These are phyloP conservation scores for Diutina scorzettiae DNA, from an alignment of 1,139 yeast species.

Conservation along the genomic window DNA sequence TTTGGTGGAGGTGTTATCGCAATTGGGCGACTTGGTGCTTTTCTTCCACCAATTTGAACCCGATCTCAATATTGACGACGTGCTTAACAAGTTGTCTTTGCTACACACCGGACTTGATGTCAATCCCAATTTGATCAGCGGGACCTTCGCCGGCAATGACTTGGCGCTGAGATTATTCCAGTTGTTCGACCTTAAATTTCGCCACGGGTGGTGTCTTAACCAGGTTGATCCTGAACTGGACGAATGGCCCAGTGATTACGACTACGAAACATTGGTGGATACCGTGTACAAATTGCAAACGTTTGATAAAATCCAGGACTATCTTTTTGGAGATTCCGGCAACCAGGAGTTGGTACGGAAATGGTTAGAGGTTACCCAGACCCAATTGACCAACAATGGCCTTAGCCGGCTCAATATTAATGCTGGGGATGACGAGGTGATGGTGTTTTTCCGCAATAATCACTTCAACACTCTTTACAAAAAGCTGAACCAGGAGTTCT, in stretches of 20 bases:
- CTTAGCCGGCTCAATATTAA: conserved; percentile 32
- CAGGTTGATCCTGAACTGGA: conserved; percentile 11
- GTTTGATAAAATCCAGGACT: conserved; percentile 37
- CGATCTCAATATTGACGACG: conserved; percentile 18
- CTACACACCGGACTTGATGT: conserved; percentile 65
- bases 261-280: conserved; percentile 8
- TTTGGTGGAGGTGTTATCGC: conserved; percentile 25
- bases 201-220: conserved; percentile 38
- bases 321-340: conserved; percentile 13
- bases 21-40: conserved; percentile 28
- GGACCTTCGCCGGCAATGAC: conserved; percentile 38
- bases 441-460: conserved; percentile 72
- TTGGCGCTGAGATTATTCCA: conserved; percentile 25
- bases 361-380: conserved; percentile 43
- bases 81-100: conserved; percentile 44
- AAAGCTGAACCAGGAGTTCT: conserved; percentile 34
- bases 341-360: conserved; percentile 10
- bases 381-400: conserved; percentile 66
- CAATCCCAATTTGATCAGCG: conserved; percentile 54
- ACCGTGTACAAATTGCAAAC: conserved; percentile 20
- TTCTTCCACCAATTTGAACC: conserved; percentile 13
- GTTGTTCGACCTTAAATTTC: conserved; percentile 27
- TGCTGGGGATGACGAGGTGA: conserved; percentile 27
- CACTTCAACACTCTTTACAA: conserved; percentile 70
- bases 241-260: not conserved